Conservation (phyloP, 305 asterid species). For the Lippia alba region DNA sequence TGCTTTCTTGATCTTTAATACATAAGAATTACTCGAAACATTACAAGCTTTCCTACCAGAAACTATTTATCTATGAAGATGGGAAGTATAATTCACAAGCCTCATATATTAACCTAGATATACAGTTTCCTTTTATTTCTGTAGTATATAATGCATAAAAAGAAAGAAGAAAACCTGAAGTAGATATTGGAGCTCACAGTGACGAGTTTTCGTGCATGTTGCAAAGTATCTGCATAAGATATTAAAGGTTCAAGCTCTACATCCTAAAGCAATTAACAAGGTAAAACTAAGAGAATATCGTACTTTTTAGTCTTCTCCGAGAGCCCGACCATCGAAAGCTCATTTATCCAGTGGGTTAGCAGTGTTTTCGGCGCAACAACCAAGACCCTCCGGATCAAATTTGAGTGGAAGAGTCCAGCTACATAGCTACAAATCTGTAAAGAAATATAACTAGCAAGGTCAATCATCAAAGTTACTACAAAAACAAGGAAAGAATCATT, state of each 20-base stretch:
- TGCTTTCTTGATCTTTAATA: constrained; percentile 20
- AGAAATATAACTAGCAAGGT: constrained; percentile 11
- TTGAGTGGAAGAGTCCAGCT: constrained; percentile 82
- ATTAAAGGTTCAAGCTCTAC: constrained; percentile 19
- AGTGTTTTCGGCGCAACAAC: constrained; percentile 93
- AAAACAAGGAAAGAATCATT: constrained; percentile 6
- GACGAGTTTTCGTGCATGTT: constrained; percentile 65
- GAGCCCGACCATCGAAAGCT: constrained; percentile 84
- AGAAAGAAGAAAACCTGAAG: constrained; percentile 68
- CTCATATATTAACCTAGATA: constrained; percentile 8
- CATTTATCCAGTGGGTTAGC: constrained; percentile 87
- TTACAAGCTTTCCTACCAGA: constrained; percentile 1
- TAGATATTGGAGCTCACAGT: constrained; percentile 86
- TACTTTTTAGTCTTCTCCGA: constrained; percentile 80
- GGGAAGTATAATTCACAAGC: constrained; percentile 12
- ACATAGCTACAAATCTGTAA: constrained; percentile 82
- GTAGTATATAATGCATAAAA: constrained; percentile 25
- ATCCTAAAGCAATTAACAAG: constrained; percentile 21
- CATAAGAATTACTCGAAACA: constrained; percentile 4
- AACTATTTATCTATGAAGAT: constrained; percentile 16
- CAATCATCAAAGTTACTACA: constrained; percentile 8
- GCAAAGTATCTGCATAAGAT: constrained; percentile 71
- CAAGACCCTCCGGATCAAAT: constrained; percentile 71
- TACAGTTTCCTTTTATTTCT: background rate
- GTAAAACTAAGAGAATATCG: constrained; percentile 26